Percentiles rank a stretch among this genome's conserved stretches.
phyloP scores from a whole-genome alignment of 805 yeast genomes.

The Millerozyma acaciae region DNA sequence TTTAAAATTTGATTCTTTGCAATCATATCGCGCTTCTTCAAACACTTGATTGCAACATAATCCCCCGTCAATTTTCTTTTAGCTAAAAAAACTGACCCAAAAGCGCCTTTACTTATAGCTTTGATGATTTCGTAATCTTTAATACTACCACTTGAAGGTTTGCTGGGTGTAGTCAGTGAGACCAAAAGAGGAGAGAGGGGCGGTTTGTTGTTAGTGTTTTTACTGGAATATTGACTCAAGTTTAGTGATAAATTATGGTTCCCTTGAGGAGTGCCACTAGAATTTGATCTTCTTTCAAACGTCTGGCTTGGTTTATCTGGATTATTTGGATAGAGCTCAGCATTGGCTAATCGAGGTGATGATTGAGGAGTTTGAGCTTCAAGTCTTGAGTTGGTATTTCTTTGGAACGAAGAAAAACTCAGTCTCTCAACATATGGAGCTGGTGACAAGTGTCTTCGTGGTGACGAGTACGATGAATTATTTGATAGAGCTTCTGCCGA shows the following conservation, averaged over 20 bases:
- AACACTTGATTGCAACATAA: conserved; percentile 88
- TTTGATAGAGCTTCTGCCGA: conserved; percentile 17
- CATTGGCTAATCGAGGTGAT: conserved; percentile 21
- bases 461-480: conserved; percentile 41
- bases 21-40: conserved; percentile 92
- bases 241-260: conserved; percentile 4
- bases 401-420: conserved; percentile 60
- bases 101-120: conserved; percentile 96
- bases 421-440: conserved; percentile 42
- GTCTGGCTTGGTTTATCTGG: conserved; percentile 3
- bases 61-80: conserved; percentile 85
- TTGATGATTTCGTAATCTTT: conserved; percentile 85
- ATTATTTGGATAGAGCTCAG: conserved; percentile 1
- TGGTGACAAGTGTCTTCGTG: conserved; percentile 57
- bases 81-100: conserved; percentile 90
- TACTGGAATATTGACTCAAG: conserved; percentile 6
- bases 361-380: conserved; percentile 44
- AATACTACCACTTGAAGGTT: conserved; percentile 55
- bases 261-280: conserved; percentile 13
- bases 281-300: conserved; percentile 15
- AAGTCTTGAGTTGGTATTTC: conserved; percentile 33
- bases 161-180: conserved; percentile 53
- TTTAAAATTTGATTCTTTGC: conserved; percentile 95
- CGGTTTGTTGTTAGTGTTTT: conserved; percentile 35
- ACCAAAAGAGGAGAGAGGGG: conserved; percentile 80